Percentiles rank a stretch among this genome's conserved stretches.
Conservation (phyloP, 192 early-diverging fungal genomes). For the Backusella sp. region DNA sequence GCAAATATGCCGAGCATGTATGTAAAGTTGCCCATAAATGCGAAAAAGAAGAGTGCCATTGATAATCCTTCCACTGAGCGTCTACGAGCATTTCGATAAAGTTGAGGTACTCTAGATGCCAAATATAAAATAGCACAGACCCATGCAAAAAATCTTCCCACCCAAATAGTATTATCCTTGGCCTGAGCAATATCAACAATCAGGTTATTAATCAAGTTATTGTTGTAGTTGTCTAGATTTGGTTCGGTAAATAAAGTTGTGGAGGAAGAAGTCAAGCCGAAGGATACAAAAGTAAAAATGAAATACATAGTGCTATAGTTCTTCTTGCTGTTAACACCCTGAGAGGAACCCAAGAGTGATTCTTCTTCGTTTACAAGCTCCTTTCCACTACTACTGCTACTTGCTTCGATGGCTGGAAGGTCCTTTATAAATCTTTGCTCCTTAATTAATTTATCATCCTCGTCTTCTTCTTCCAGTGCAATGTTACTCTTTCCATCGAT, state of each 20-base stretch:
- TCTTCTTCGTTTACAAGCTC: not conserved
- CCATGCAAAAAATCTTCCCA: conserved; percentile 67
- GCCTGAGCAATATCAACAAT: not conserved
- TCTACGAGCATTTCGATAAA: conserved; percentile 60
- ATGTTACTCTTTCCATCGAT: conserved; percentile 6
- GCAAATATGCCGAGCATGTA: conserved; percentile 57
- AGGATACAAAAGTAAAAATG: conserved; percentile 4
- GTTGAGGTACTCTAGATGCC: conserved; percentile 72
- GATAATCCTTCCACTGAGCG: conserved; percentile 71
- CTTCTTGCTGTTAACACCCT: not conserved
- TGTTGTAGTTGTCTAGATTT: not conserved
- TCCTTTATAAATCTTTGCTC: not conserved
- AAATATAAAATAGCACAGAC: conserved; percentile 64
- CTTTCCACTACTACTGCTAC: not conserved
- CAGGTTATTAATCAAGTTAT: not conserved
- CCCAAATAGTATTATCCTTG: conserved; percentile 18
- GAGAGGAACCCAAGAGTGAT: not conserved
- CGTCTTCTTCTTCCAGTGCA: not conserved
- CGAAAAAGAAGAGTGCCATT: conserved; percentile 71
- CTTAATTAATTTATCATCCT: not conserved
- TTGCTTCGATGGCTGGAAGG: not conserved
- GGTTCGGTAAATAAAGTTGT: not conserved
- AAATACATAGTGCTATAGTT: conserved; percentile 1
- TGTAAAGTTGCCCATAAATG: conserved; percentile 68
- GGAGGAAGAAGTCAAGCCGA: conserved; percentile 1